A percentile compares a stretch with the other conserved stretches of the same genome.
These are phyloP conservation scores for Solanum virginianum DNA, from an alignment of 257 asterid species.

Conservation along the genomic window DNA sequence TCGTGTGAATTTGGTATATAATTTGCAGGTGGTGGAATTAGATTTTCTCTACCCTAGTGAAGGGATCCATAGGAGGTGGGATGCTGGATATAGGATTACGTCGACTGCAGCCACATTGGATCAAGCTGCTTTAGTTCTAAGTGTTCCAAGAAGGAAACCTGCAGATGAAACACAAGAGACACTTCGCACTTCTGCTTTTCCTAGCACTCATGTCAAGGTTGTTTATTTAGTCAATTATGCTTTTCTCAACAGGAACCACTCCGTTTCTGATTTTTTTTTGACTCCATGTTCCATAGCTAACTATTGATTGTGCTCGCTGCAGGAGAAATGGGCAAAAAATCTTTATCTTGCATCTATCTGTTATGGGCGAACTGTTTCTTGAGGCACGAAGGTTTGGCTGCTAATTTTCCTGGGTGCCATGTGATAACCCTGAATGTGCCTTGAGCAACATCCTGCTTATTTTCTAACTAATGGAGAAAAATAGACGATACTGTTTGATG, in stretches of 20 bases:
- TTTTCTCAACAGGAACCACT: not conserved
- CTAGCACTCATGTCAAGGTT: constrained; percentile 75
- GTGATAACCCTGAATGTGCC: not conserved
- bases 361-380: constrained; percentile 71
- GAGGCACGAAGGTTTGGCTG: constrained; percentile 18
- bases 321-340: constrained; percentile 83
- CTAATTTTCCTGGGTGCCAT: not conserved
- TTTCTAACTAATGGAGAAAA: not conserved
- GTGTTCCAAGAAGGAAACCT: constrained; percentile 53
- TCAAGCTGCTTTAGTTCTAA: constrained; percentile 55
- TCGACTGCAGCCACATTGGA: constrained; percentile 58
- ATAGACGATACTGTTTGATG: not conserved
- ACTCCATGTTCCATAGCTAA: not conserved
- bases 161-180: constrained; percentile 80
- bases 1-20: constrained; percentile 9
- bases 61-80: constrained; percentile 67
- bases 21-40: constrained; percentile 51
- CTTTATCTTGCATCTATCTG: constrained; percentile 74
- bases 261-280: not conserved
- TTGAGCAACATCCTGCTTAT: not conserved
- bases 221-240: not conserved
- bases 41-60: constrained; percentile 67
- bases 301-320: constrained; percentile 7
- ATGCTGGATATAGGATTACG: constrained; percentile 53
- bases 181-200: constrained; percentile 78